Evolutionary conservation across 352 stramenopile species (phyloP).

Genomic region (Globisporangium radiosum): DNA sequence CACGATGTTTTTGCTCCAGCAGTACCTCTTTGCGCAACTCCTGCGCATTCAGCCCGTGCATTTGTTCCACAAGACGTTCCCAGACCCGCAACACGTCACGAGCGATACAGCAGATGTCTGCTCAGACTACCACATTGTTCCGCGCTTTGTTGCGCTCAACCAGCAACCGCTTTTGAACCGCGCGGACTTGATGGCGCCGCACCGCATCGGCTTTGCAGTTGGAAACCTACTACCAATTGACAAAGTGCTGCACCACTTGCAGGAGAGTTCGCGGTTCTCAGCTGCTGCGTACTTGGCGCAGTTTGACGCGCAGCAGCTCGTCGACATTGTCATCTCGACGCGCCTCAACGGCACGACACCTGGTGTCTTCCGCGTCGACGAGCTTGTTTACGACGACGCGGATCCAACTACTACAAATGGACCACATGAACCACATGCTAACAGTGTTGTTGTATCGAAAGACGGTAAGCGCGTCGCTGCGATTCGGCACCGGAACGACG

Average conservation of each 20-base stretch:
- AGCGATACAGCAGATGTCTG: slow-evolving; percentile 54
- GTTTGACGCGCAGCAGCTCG: slow-evolving; percentile 38
- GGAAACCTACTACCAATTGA: slow-evolving; percentile 60
- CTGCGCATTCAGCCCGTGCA: slow-evolving; percentile 68
- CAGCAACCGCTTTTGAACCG: slow-evolving; percentile 57
- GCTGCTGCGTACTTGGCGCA: slow-evolving; percentile 41
- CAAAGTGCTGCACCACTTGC: slow-evolving; percentile 59
- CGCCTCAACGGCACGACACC: slow-evolving; percentile 56
- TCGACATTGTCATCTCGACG: slow-evolving; percentile 70
- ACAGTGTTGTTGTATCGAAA: slow-evolving; percentile 23
- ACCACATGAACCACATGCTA: background rate
- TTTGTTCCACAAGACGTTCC: slow-evolving; percentile 62
- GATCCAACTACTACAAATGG: slow-evolving; percentile 4
- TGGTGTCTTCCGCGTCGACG: slow-evolving; percentile 56
- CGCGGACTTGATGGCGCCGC: slow-evolving; percentile 50
- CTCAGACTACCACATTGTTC: slow-evolving; percentile 73
- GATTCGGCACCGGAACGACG: slow-evolving; percentile 44
- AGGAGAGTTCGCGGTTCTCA: slow-evolving; percentile 42
- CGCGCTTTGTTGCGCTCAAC: slow-evolving; percentile 72
- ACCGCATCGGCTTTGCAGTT: slow-evolving; percentile 76
- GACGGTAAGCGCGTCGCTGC: slow-evolving; percentile 17
- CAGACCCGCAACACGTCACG: slow-evolving; percentile 40
- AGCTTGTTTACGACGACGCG: slow-evolving; percentile 26
- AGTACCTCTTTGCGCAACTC: slow-evolving; percentile 69
- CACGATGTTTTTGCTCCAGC: slow-evolving; percentile 60